Evolutionary conservation across 2,329 filamentous ascomycete species (phyloP), one percentile per base, ranked within the genome.

Genomic region (Daldinia sp.): DNA sequence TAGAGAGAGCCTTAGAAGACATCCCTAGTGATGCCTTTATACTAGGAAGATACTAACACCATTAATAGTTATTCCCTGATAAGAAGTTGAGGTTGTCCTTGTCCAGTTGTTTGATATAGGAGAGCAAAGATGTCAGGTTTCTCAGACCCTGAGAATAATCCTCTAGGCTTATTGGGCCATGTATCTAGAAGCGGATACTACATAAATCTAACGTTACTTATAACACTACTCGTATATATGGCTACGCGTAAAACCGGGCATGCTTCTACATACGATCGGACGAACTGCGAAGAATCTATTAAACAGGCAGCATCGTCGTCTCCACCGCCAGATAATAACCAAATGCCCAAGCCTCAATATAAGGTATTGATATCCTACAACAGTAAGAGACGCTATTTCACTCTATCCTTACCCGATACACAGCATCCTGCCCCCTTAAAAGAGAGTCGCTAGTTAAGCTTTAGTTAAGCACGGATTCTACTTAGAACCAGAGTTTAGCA

Each of bases 221-320:
- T 23, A 1, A 23, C 20, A 2, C 20, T 23, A 23, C 20, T 23
- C 20, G 20, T 23, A 23, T 23, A 23, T 23, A 23, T 23, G 20
- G 20, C 20, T 2, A 23, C 20, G 20, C 15, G 15, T 41, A 13
- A 6, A 35, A 5, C 13, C 30, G n/a, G n/a, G n/a, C n/a, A n/a
- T n/a, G n/a, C n/a, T n/a, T n/a, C n/a, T n/a, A n/a, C n/a, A n/a
- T n/a, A n/a, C n/a, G n/a, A n/a, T n/a, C n/a, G n/a, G n/a, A n/a
- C n/a, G n/a, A n/a, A n/a, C n/a, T n/a, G n/a, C n/a, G n/a, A n/a
- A n/a, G n/a, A n/a, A n/a, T n/a, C 5, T 41, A 26, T 53, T 39
- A 28, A 10, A 33, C 64, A 33, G 60, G 57, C 50, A 60, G 60
- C 44, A 26, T 18, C 9, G 23, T 12, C 37, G 35, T 3, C 56